These are phyloP conservation scores for Schizochytrium sp. DNA, from an alignment of 108 stramenopile genomes.

Conservation along the genomic window DNA sequence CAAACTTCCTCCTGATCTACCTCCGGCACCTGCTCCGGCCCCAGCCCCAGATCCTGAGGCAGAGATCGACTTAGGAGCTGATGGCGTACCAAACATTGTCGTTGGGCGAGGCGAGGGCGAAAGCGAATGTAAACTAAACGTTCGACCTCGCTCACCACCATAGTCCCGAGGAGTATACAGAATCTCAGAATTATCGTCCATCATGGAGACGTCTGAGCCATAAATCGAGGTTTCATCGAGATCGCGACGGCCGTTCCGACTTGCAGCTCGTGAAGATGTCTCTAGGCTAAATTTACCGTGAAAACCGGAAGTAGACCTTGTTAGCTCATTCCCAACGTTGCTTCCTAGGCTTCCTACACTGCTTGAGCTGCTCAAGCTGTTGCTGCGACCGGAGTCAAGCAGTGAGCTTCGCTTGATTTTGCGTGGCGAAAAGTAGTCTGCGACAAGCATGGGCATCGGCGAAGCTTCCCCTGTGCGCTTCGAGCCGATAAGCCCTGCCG, in stretches of 20 bases:
- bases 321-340: neutral
- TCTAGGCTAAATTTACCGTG: neutral
- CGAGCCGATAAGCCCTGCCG: neutral
- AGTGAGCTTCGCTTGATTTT: slow-evolving; percentile 14
- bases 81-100: neutral
- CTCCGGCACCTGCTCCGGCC: neutral
- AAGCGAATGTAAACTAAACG: neutral
- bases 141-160: neutral
- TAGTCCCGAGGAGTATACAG: neutral
- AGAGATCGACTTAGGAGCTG: no score
- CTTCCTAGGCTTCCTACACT: neutral
- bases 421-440: neutral
- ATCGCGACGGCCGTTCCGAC: slow-evolving; percentile 9
- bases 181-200: slow-evolving; percentile 1
- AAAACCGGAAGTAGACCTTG: neutral
- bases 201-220: neutral
- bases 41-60: neutral
- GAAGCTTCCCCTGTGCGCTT: slow-evolving; percentile 12
- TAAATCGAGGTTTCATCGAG: neutral
- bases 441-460: neutral
- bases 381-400: slow-evolving; percentile 36
- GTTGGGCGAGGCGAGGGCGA: slow-evolving; percentile 17
- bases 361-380: slow-evolving; percentile 3
- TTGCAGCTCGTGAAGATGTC: neutral
- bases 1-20: neutral